Percentiles rank a stretch among this genome's conserved stretches.
Evolutionary conservation across 768 basidiomycete species (phyloP).

Genomic region (Chalciporus piperatus): DNA sequence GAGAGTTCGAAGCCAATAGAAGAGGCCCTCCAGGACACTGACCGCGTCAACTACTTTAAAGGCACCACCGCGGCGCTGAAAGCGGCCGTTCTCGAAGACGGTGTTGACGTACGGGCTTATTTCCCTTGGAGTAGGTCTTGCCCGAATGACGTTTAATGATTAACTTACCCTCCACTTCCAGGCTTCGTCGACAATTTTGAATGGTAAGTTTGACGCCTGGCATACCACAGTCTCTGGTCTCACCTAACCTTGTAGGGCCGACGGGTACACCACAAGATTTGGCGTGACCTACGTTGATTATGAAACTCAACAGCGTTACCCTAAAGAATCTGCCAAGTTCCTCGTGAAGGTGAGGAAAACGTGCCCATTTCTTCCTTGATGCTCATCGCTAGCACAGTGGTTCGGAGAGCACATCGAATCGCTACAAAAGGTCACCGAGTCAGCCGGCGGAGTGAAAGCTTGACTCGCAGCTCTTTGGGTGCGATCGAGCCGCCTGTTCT

Average conservation of each 20-base stretch:
- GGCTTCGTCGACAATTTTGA: conserved; percentile 73
- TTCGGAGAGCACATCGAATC: conserved; percentile 29
- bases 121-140: conserved; percentile 62
- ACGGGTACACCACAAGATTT: conserved; percentile 66
- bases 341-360: conserved; percentile 44
- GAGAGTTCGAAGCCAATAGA: conserved; percentile 54
- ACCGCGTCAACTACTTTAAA: conserved; percentile 65
- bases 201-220: conserved; percentile 37
- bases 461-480: conserved; percentile 1
- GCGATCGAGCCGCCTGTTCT: neutral
- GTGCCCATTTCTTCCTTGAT: neutral
- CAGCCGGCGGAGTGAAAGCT: neutral
- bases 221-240: neutral
- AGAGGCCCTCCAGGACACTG: conserved; percentile 53
- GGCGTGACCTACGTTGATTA: conserved; percentile 73
- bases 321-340: conserved; percentile 61
- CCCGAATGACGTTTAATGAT: neutral
- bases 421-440: neutral
- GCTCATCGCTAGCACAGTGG: conserved; percentile 19
- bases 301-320: conserved; percentile 60
- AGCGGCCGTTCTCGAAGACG: conserved; percentile 58
- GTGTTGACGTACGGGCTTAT: conserved; percentile 59
- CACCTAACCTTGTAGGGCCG: conserved; percentile 39
- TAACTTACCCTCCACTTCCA: conserved; percentile 17
- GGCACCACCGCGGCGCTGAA: conserved; percentile 55